These are phyloP conservation scores for Vitis labrusca DNA, from an alignment of 164 flowering plant species.

Conservation along the genomic window DNA sequence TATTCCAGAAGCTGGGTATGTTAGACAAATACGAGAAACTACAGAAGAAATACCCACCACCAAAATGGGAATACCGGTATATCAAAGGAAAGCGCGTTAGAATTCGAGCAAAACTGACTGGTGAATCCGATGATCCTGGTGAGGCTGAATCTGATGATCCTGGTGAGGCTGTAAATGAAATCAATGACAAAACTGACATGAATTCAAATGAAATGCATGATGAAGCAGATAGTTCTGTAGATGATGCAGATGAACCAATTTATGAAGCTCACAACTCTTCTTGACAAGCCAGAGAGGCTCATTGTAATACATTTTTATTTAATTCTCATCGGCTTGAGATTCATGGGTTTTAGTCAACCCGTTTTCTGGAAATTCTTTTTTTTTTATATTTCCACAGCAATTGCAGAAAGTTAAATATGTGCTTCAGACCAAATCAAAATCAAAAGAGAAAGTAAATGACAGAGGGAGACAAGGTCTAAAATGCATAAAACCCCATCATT, in stretches of 20 bases:
- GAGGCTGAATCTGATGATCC: conserved; percentile 16
- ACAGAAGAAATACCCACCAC: conserved; percentile 78
- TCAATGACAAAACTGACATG: background rate
- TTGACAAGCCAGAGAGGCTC: background rate
- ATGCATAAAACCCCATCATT: too few relatives aligned
- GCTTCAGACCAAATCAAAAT: too few relatives aligned
- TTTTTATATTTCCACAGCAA: too few relatives aligned
- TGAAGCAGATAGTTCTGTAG: conserved; percentile 3
- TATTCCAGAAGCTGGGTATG: conserved; percentile 76
- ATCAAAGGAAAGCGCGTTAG: conserved; percentile 79
- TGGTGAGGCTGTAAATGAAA: conserved; percentile 3
- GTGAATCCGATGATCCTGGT: conserved; percentile 14
- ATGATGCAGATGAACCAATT: background rate
- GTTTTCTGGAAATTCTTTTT: too few relatives aligned
- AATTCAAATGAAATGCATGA: conserved; percentile 7
- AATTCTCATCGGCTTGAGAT: too few relatives aligned
- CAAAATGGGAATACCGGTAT: conserved; percentile 76
- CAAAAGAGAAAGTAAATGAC: too few relatives aligned
- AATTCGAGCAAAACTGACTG: conserved; percentile 32
- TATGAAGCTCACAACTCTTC: conserved; percentile 3
- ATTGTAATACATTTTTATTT: too few relatives aligned
- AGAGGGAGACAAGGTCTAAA: too few relatives aligned
- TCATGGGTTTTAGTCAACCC: too few relatives aligned
- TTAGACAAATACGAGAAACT: conserved; percentile 72
- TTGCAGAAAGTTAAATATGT: too few relatives aligned